A percentile compares a stretch with the other conserved stretches of the same genome.
Evolutionary conservation across 139 green algal species (phyloP).

Genomic region (Chlorella vulgaris): DNA sequence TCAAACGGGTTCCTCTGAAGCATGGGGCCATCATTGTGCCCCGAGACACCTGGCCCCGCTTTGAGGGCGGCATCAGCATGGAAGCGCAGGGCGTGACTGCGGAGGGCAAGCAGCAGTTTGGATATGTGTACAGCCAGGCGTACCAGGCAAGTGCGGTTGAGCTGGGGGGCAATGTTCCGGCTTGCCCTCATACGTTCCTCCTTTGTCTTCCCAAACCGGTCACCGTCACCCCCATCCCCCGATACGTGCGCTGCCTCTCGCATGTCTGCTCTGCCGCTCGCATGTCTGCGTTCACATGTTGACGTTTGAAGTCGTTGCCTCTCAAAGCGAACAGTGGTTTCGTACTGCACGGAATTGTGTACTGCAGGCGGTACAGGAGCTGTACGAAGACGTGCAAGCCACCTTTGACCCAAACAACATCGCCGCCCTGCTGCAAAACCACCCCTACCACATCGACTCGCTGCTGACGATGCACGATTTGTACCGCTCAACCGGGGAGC

Average conservation of each 20-base stretch:
- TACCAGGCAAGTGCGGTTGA: conserved; percentile 54
- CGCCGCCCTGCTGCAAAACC: conserved; percentile 57
- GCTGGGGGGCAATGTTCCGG: not conserved
- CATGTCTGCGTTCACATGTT: too few relatives aligned
- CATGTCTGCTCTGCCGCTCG: too few relatives aligned
- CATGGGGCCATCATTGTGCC: conserved; percentile 63
- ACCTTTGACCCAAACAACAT: conserved; percentile 83
- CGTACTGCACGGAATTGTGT: too few relatives aligned
- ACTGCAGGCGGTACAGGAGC: conserved; percentile 18
- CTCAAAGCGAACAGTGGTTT: too few relatives aligned
- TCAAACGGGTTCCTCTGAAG: conserved; percentile 53
- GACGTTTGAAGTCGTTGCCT: too few relatives aligned
- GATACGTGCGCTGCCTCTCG: too few relatives aligned
- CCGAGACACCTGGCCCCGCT: conserved; percentile 69
- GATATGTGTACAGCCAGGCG: conserved; percentile 55
- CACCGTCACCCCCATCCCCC: too few relatives aligned
- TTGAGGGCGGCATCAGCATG: conserved; percentile 56
- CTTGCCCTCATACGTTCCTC: too few relatives aligned
- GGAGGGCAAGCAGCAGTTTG: conserved; percentile 59
- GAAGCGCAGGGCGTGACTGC: conserved; percentile 19
- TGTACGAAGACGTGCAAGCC: conserved; percentile 56
- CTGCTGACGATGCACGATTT: conserved; percentile 92
- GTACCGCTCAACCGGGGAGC: conserved; percentile 77
- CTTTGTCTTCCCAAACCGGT: too few relatives aligned
- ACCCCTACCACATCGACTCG: conserved; percentile 91